Evolutionary conservation across 1,284 basidiomycete species (phyloP).

Genomic region (Mycosarcoma maydis): DNA sequence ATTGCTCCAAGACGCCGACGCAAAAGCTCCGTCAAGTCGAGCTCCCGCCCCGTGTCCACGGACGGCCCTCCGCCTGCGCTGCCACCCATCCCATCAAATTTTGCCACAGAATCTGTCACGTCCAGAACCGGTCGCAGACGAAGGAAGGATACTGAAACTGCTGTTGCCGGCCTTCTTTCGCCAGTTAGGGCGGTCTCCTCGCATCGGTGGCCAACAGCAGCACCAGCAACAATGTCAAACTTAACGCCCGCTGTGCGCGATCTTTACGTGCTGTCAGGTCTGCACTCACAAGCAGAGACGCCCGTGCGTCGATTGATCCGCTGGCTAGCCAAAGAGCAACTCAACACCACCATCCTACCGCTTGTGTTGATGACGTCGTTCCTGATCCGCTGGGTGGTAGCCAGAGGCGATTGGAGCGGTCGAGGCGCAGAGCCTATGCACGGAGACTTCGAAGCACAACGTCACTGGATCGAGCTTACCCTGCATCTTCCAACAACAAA

Average conservation of each 20-base stretch:
- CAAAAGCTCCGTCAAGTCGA: slow-evolving; percentile 24
- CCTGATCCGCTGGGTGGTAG: slow-evolving; percentile 53
- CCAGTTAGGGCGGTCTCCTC: slow-evolving; percentile 7
- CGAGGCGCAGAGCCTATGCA: slow-evolving; percentile 79
- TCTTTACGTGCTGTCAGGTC: slow-evolving; percentile 24
- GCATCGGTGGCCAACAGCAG: slow-evolving; percentile 1
- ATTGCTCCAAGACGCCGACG: slow-evolving; percentile 18
- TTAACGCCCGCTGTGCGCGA: slow-evolving; percentile 24
- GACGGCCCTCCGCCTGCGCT: slow-evolving; percentile 25
- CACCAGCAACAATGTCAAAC: neutral
- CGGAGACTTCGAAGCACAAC: slow-evolving; percentile 91
- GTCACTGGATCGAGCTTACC: slow-evolving; percentile 93
- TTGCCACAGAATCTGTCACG: slow-evolving; percentile 20
- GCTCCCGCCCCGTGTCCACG: slow-evolving; percentile 28
- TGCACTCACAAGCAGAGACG: slow-evolving; percentile 43
- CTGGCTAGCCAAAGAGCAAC: slow-evolving; percentile 52
- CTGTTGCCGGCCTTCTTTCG: slow-evolving; percentile 19
- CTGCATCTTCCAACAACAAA: slow-evolving; percentile 76
- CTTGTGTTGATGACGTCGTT: slow-evolving; percentile 28
- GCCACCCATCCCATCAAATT: slow-evolving; percentile 11
- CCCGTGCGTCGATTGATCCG: slow-evolving; percentile 55
- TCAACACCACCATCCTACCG: slow-evolving; percentile 22
- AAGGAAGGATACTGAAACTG: slow-evolving; percentile 15
- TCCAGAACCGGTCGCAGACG: slow-evolving; percentile 25
- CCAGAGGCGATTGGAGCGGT: slow-evolving; percentile 70